A percentile compares a stretch with the other conserved stretches of the same genome.
Conservation (phyloP, 108 stramenopile species). For the Nitzschia inconspicua region DNA sequence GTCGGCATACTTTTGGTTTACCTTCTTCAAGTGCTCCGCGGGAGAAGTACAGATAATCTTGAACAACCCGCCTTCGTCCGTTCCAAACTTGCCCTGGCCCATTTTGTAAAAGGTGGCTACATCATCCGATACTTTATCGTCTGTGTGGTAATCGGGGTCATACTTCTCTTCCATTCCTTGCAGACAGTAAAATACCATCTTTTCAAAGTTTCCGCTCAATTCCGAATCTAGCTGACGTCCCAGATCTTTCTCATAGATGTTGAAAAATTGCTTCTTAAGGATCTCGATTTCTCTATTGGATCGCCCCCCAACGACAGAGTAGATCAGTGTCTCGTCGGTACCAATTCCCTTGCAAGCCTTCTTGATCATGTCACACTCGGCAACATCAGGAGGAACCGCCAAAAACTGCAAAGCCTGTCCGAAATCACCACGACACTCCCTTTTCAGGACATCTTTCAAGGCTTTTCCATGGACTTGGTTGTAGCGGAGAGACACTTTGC, state of each 20-base stretch:
- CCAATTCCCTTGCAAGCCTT: constrained; percentile 54
- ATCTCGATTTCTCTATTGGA: constrained; percentile 57
- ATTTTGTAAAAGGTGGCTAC: constrained; percentile 40
- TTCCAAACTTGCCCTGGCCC: constrained; percentile 60
- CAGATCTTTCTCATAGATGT: constrained; percentile 56
- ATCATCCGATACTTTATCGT: constrained; percentile 50
- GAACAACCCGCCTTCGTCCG: constrained; percentile 48
- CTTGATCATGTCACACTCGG: constrained; percentile 55
- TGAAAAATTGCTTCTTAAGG: constrained; percentile 65
- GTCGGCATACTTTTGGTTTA: constrained; percentile 43
- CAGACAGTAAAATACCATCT: constrained; percentile 40
- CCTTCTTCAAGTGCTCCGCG: constrained; percentile 20
- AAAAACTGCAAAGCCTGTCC: constrained; percentile 46
- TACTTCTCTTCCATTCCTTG: constrained; percentile 53
- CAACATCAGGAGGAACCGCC: constrained; percentile 39
- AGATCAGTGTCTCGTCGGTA: constrained; percentile 43
- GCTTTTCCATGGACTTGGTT: constrained; percentile 40
- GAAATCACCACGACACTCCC: constrained; percentile 52
- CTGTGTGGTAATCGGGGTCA: constrained; percentile 55
- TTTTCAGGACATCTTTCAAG: constrained; percentile 53
- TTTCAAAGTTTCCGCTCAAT: constrained; percentile 48
- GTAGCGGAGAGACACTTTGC: constrained; percentile 44
- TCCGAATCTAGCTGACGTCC: constrained; percentile 29
- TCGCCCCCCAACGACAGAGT: constrained; percentile 52
- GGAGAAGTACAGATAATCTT: constrained; percentile 39